Evolutionary conservation across 345 rosid genomes (phyloP).

Genomic region (Linum tenue): DNA sequence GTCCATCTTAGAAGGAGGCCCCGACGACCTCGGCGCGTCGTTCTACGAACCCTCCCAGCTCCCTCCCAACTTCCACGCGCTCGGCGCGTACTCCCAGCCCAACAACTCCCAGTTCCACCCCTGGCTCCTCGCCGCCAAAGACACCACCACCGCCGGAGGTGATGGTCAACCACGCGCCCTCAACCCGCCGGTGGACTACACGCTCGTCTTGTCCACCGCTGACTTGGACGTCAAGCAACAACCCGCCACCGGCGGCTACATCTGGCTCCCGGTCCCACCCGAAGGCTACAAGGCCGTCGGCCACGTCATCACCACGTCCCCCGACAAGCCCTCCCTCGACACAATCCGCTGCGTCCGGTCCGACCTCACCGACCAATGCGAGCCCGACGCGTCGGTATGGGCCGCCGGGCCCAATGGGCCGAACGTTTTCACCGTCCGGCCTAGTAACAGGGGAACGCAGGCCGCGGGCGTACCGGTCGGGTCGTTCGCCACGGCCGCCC

Average conservation of each 20-base stretch:
- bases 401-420: slow-evolving; percentile 27
- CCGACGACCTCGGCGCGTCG: slow-evolving; percentile 54
- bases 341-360: slow-evolving; percentile 57
- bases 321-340: slow-evolving; percentile 56
- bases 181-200: slow-evolving; percentile 55
- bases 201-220: slow-evolving; percentile 57
- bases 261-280: slow-evolving; percentile 69
- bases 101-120: slow-evolving; percentile 45
- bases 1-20: slow-evolving; percentile 53
- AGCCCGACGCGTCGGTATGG: slow-evolving; percentile 52
- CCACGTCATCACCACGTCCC: slow-evolving; percentile 43
- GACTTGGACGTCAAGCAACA: slow-evolving; percentile 59
- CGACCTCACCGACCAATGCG: slow-evolving; percentile 52
- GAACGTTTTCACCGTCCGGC: slow-evolving; percentile 35
- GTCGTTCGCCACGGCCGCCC: slow-evolving; percentile 34
- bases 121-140: slow-evolving; percentile 61
- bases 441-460: slow-evolving; percentile 31
- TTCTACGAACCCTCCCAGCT: slow-evolving; percentile 53
- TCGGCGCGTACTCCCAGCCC: slow-evolving; percentile 58
- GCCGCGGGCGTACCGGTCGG: slow-evolving; percentile 49
- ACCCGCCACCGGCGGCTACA: slow-evolving; percentile 27
- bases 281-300: slow-evolving; percentile 66
- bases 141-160: slow-evolving; percentile 23
- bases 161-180: slow-evolving; percentile 24
- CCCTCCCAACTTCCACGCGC: slow-evolving; percentile 39